Base-by-base conservation (phyloP, 1,139 yeast species). In the Groenewaldozyma sp. region DNA sequence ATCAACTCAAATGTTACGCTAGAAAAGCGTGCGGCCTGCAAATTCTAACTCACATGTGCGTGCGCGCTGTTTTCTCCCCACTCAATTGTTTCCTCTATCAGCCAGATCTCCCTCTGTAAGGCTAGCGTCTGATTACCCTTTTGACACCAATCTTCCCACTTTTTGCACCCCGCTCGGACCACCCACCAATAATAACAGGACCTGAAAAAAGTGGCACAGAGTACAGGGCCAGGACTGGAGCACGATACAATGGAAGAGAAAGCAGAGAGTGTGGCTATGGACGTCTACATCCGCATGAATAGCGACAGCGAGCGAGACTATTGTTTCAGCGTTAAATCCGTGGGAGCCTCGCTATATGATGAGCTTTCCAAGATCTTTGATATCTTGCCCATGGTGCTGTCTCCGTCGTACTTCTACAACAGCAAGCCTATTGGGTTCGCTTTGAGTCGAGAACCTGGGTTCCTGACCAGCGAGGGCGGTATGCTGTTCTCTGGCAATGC, bases 231-330 rank as follows among this genome's bases (percentile, higher is more conserved):
- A n/a, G n/a, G n/a, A n/a, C n/a, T n/a, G n/a, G n/a, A n/a, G n/a
- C n/a, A n/a, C n/a, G n/a, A n/a, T n/a, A n/a, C n/a, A n/a, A 22
- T 22, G 26, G 11, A 7, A 7, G 13, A 14, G 6, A n/a, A 7
- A 10, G 33, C 7, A 7, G 10, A 7, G 17, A 9, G n/a, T n/a
- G 41, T 36, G 24, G 31, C 42, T 16, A 47, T 74, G 60, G 96
- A 88, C 55, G 63, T 87, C 34, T 88, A 80, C 64, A 62, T 91
- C 47, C 79, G 98, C 43, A 78, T 91, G 72, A 86, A 83, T 58
- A 81, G 75, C 46, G 95, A 87, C 56, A 59, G 65, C 40, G 95
- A 86, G 54, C 82, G 82, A 60, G 98, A 91, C 60, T 88, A 86
- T 62, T 84, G 95, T 53, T 86, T 91, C 65, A 82, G 76, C 50